Evolutionary conservation across 192 early-diverging fungal species (phyloP).

Genomic region (Spizellomyces sp.): DNA sequence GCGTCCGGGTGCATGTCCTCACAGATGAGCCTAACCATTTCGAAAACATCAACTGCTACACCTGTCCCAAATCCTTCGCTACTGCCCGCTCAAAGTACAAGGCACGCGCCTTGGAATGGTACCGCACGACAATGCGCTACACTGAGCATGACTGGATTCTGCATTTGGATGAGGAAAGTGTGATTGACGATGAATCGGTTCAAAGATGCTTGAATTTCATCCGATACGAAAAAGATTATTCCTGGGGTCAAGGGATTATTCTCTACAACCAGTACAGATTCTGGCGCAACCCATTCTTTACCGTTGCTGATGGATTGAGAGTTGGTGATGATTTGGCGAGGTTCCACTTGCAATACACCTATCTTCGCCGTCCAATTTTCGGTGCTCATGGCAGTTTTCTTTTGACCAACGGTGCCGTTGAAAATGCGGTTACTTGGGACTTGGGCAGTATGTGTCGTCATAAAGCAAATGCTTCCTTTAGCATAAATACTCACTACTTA

Average conservation of each 20-base stretch:
- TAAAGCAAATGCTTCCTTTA: not conserved
- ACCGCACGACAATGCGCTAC: slow-evolving; percentile 56
- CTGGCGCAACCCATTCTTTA: slow-evolving; percentile 61
- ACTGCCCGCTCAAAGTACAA: slow-evolving; percentile 55
- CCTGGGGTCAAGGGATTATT: slow-evolving; percentile 58
- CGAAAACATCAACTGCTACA: slow-evolving; percentile 61
- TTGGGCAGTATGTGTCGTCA: slow-evolving; percentile 42
- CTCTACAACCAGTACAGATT: slow-evolving; percentile 63
- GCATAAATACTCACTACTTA: not conserved
- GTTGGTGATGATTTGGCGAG: slow-evolving; percentile 58
- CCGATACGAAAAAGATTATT: slow-evolving; percentile 50
- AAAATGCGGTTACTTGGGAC: slow-evolving; percentile 62
- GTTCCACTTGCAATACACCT: slow-evolving; percentile 64
- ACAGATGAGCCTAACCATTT: slow-evolving; percentile 62
- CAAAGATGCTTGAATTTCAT: slow-evolving; percentile 48
- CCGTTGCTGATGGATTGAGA: slow-evolving; percentile 57
- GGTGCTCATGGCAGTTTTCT: slow-evolving; percentile 61
- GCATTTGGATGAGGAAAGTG: slow-evolving; percentile 61
- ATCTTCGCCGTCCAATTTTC: slow-evolving; percentile 57
- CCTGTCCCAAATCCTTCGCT: slow-evolving; percentile 53
- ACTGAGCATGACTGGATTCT: slow-evolving; percentile 61
- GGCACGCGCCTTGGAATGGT: slow-evolving; percentile 62
- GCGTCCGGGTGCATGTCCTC: slow-evolving; percentile 58
- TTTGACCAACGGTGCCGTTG: slow-evolving; percentile 55
- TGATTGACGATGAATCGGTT: slow-evolving; percentile 56